Evolutionary conservation across 306 rosid species (phyloP).

Genomic region (Astragalus glycyphyllos): DNA sequence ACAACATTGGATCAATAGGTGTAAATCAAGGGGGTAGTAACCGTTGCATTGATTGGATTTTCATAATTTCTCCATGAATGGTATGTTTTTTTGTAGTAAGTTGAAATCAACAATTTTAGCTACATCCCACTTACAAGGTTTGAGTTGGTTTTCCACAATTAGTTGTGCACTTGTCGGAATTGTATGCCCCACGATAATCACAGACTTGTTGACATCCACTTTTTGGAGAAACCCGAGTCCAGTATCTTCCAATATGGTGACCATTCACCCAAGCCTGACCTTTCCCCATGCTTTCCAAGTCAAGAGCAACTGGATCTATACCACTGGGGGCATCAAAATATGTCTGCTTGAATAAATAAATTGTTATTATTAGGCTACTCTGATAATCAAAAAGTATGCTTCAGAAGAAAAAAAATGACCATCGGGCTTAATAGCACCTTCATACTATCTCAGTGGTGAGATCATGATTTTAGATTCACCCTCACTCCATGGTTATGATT

Average conservation of each 20-base stretch:
- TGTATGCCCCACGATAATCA: conserved; percentile 85
- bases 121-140: conserved; percentile 59
- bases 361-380: conserved; percentile 13
- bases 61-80: neutral
- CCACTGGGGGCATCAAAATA: conserved; percentile 84
- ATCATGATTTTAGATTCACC: too few relatives aligned
- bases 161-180: conserved; percentile 73
- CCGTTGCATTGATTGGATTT: conserved; percentile 16
- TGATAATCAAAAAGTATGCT: neutral
- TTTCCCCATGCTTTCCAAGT: conserved; percentile 97
- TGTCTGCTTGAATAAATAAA: conserved; percentile 57
- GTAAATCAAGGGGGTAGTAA: conserved; percentile 16
- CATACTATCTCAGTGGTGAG: too few relatives aligned
- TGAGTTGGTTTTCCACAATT: conserved; percentile 96
- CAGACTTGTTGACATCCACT: conserved; percentile 75
- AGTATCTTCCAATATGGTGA: conserved; percentile 94
- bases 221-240: conserved; percentile 79
- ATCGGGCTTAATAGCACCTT: conserved; percentile 13
- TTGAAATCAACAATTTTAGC: conserved; percentile 34
- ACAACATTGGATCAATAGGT: conserved; percentile 22
- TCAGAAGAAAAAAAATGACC: conserved; percentile 29
- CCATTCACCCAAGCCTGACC: conserved; percentile 99
- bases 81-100: neutral
- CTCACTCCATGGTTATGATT: too few relatives aligned
- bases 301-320: conserved; percentile 79